These are phyloP conservation scores for Chaetothyriales sp. DNA, from an alignment of 2,329 filamentous ascomycete genomes.

Conservation along the genomic window DNA sequence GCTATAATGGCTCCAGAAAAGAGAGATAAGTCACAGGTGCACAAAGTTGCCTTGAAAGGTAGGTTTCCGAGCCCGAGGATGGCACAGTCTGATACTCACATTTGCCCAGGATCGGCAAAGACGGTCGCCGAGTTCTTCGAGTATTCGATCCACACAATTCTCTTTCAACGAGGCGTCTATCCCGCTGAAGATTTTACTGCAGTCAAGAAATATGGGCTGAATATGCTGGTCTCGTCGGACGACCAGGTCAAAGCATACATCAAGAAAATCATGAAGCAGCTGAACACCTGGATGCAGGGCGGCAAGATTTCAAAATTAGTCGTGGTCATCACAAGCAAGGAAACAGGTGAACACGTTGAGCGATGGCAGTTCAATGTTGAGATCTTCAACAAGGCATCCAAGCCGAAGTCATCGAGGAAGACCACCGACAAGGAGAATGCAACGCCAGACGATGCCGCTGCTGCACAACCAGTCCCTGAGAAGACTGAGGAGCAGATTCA, in stretches of 20 bases:
- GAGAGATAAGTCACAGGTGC: constrained; percentile 67
- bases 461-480: constrained; percentile 31
- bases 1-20: constrained; percentile 21
- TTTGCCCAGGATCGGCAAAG: background rate
- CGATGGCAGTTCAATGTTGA: constrained; percentile 94
- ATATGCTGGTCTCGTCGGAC: constrained; percentile 92
- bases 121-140: constrained; percentile 53
- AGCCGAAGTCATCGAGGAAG: constrained; percentile 35
- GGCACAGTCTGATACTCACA: constrained; percentile 2
- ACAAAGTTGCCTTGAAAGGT: constrained; percentile 68
- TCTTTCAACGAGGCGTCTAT: constrained; percentile 77
- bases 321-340: constrained; percentile 91
- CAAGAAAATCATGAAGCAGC: constrained; percentile 96
- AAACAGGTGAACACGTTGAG: constrained; percentile 90
- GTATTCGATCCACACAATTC: constrained; percentile 93
- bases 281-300: constrained; percentile 94
- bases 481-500: constrained; percentile 93
- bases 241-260: constrained; percentile 99
- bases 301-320: constrained; percentile 96
- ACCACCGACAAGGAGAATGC: constrained; percentile 56
- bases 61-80: background rate
- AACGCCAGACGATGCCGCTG: constrained; percentile 27
- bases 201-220: constrained; percentile 99
- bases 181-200: constrained; percentile 93
- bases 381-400: constrained; percentile 39